A percentile compares a stretch with the other conserved stretches of the same genome.
phyloP scores from a whole-genome alignment of 139 green algal species.

The Medakamo hakoo region DNA sequence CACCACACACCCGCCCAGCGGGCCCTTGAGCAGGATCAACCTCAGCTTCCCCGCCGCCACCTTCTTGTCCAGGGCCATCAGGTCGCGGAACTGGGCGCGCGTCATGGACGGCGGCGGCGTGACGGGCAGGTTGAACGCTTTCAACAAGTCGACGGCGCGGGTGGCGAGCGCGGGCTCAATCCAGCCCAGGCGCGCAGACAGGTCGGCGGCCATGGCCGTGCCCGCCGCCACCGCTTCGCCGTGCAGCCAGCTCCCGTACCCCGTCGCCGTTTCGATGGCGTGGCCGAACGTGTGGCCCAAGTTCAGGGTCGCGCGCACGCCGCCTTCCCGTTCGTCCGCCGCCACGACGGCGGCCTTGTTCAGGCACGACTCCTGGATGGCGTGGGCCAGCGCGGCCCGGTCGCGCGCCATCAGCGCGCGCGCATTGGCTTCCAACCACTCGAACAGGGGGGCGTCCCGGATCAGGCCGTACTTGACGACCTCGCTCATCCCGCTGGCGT shows the following conservation, averaged over 20 bases:
- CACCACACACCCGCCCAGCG: slow-evolving; percentile 81
- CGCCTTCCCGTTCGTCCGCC: slow-evolving; percentile 83
- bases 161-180: slow-evolving; percentile 62
- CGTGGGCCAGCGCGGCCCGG: slow-evolving; percentile 62
- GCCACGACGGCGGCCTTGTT: slow-evolving; percentile 94
- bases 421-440: slow-evolving; percentile 86
- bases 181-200: slow-evolving; percentile 80
- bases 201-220: slow-evolving; percentile 90
- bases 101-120: slow-evolving; percentile 42
- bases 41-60: slow-evolving; percentile 71
- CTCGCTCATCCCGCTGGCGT: slow-evolving; percentile 82
- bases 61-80: slow-evolving; percentile 99
- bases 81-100: slow-evolving; percentile 51
- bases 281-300: slow-evolving; percentile 98
- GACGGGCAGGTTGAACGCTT: slow-evolving; percentile 45
- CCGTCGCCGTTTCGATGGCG: slow-evolving; percentile 79
- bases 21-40: slow-evolving; percentile 84
- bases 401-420: slow-evolving; percentile 59
- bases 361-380: slow-evolving; percentile 84
- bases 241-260: slow-evolving; percentile 65
- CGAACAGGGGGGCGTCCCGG: slow-evolving; percentile 78
- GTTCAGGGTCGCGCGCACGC: slow-evolving; percentile 93
- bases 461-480: slow-evolving; percentile 99
- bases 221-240: slow-evolving; percentile 89
- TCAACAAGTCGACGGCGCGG: slow-evolving; percentile 48